Evolutionary conservation across 2,329 filamentous ascomycete genomes (phyloP), one percentile per base, ranked within the genome.

Genomic region (Curvularia lunata): DNA sequence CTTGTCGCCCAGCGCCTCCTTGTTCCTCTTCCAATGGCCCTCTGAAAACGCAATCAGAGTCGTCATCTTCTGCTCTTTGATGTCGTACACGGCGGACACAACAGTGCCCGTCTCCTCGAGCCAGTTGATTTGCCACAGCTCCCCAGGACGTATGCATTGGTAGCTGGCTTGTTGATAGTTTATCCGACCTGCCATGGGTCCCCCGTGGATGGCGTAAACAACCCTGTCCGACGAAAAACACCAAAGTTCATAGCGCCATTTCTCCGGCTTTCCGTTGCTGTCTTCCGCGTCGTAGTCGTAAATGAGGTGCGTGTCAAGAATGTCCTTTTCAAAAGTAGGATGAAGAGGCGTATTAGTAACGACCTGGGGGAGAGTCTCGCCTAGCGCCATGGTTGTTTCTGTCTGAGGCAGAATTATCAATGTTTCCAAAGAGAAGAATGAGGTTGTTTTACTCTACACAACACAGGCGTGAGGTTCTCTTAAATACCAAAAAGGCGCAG

Each of bases 191-290:
- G 65, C 66, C 67, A 87, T 87, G 3, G 84, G 85, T 0, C 84
- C 84, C 4, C 85, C 84, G 62, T 86, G 84, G 53, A 87, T 87
- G 23, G 81, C 80, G 63, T 87, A 87, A 57, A 86, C 81, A 47
- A 85, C 80, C 4, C 83, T 80, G 52, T 67, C 68, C 18, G 80
- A 73, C n/a, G 80, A 84, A 64, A 83, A 83, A 72, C 86, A 86
- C 84, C 85, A 86, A 67, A 87, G 81, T 58, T 87, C 85, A 63
- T 87, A 87, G 1, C 83, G 80, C 85, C 84, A 87, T 68, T 84
- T 86, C 50, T 85, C 82, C 0, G 83, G 80, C 5, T 82, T 82
- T 9, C 83, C 82, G 1, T 80, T 54, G 2, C 61, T 59, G 56
- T 83, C 80, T 51, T 81, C 71, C 0, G 82, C 83, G 40, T 81